These are phyloP conservation scores for Thalassiosira profunda DNA, from an alignment of 108 stramenopile species.

Conservation along the genomic window DNA sequence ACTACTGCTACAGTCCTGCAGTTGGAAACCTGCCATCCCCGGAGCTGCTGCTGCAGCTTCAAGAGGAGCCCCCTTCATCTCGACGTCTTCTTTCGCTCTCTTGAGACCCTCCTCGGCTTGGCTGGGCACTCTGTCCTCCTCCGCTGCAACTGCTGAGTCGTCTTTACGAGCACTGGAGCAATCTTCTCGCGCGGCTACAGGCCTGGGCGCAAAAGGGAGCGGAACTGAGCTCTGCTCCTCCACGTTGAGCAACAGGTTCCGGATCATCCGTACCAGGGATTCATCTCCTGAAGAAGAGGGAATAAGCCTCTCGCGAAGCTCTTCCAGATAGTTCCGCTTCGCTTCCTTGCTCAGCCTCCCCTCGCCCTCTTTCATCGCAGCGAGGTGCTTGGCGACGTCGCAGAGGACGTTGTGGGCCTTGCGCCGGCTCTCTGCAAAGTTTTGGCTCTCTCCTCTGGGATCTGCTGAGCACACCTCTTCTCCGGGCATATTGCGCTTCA, in stretches of 20 bases:
- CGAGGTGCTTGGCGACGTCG: conserved; percentile 45
- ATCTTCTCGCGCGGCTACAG: too few species aligned
- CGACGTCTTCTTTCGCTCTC: too few species aligned
- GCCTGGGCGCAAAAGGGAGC: too few species aligned
- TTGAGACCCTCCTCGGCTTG: too few species aligned
- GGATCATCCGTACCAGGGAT: conserved; percentile 31
- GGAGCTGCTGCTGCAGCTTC: too few species aligned
- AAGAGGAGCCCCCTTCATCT: too few species aligned
- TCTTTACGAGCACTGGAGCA: too few species aligned
- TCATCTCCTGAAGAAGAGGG: conserved; percentile 31
- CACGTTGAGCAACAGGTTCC: conserved; percentile 28
- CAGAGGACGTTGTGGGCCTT: conserved; percentile 53
- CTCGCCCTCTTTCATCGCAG: conserved; percentile 52
- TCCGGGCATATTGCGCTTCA: conserved; percentile 55
- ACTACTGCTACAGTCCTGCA: too few species aligned
- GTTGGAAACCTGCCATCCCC: too few species aligned
- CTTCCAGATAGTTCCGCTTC: conserved; percentile 44
- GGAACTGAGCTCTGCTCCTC: too few species aligned
- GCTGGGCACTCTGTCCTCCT: too few species aligned
- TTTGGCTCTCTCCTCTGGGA: neutral
- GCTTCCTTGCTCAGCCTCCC: conserved; percentile 50
- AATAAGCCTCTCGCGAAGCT: conserved; percentile 35
- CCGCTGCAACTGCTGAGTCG: too few species aligned
- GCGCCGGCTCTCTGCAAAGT: conserved; percentile 29
- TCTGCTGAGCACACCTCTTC: conserved; percentile 36